These are phyloP conservation scores for Chaetomiaceae sp. DNA, from an alignment of 2,329 filamentous ascomycete genomes.

Conservation along the genomic window DNA sequence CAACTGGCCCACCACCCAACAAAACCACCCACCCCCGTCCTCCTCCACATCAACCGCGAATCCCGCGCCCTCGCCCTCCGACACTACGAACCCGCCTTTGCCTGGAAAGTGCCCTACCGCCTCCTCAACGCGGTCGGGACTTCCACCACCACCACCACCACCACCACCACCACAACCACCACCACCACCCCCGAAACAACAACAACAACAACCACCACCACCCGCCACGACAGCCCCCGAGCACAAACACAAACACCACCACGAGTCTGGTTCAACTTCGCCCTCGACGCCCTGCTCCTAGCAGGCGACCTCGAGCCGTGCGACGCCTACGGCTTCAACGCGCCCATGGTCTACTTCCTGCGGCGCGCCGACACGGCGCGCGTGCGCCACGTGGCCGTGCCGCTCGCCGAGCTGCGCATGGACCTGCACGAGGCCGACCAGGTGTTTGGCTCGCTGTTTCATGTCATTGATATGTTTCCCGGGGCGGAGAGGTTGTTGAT, in stretches of 20 bases:
- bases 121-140: conserved; percentile 28
- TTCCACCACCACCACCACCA: conserved; percentile 32
- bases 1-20: conserved; percentile 19
- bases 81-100: conserved; percentile 44
- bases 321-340: conserved; percentile 43
- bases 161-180: too few species aligned
- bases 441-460: conserved; percentile 45
- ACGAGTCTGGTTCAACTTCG: conserved; percentile 45
- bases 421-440: conserved; percentile 40
- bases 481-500: conserved; percentile 35
- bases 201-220: too few species aligned
- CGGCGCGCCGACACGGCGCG: conserved; percentile 38
- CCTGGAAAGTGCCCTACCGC: conserved; percentile 42
- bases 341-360: conserved; percentile 46
- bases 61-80: conserved; percentile 37
- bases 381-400: conserved; percentile 41
- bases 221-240: too few species aligned
- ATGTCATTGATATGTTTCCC: conserved; percentile 43
- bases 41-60: conserved; percentile 43
- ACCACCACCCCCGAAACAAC: too few species aligned
- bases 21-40: conserved; percentile 32
- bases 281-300: conserved; percentile 42
- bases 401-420: conserved; percentile 41
- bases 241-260: too few species aligned
- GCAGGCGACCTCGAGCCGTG: conserved; percentile 45